A percentile compares a stretch with the other conserved stretches of the same genome.
phyloP scores from a whole-genome alignment of 192 early-diverging fungal species.

The Coemansia sp. region DNA sequence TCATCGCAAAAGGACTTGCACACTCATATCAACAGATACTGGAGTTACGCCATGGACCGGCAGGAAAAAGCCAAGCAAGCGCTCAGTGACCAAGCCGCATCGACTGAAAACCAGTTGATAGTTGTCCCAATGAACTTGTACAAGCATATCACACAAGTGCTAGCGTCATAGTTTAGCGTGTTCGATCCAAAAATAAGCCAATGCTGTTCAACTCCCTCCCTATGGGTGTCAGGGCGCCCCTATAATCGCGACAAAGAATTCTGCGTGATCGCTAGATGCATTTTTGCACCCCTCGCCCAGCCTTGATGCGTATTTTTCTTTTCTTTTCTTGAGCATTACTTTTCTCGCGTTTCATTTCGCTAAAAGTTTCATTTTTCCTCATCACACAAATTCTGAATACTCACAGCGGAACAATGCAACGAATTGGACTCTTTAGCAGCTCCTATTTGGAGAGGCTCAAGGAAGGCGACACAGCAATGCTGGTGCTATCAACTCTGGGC shows the following conservation, averaged over 20 bases:
- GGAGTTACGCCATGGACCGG: too few relatives aligned
- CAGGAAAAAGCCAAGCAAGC: too few relatives aligned
- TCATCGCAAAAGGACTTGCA: too few relatives aligned
- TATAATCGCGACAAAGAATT: background rate
- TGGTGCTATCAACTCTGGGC: slow-evolving; percentile 39
- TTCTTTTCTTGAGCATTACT: background rate
- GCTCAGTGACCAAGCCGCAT: too few relatives aligned
- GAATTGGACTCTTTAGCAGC: slow-evolving; percentile 35
- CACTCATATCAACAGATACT: too few relatives aligned
- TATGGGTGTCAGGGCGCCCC: too few relatives aligned
- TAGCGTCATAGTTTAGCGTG: background rate
- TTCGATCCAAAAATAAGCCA: background rate
- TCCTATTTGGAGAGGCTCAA: slow-evolving; percentile 49
- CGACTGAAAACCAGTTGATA: too few relatives aligned
- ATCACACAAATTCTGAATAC: background rate
- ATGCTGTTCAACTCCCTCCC: too few relatives aligned
- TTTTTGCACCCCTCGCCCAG: too few relatives aligned
- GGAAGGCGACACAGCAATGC: slow-evolving; percentile 50
- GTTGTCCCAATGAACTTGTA: too few relatives aligned
- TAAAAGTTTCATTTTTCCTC: background rate
- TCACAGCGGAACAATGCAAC: slow-evolving; percentile 1
- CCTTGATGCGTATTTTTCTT: background rate
- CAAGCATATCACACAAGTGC: background rate
- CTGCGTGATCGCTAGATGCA: background rate
- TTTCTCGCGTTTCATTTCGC: background rate